phyloP scores from a whole-genome alignment of 2,329 filamentous ascomycete species.

The Colletotrichum sublineola region DNA sequence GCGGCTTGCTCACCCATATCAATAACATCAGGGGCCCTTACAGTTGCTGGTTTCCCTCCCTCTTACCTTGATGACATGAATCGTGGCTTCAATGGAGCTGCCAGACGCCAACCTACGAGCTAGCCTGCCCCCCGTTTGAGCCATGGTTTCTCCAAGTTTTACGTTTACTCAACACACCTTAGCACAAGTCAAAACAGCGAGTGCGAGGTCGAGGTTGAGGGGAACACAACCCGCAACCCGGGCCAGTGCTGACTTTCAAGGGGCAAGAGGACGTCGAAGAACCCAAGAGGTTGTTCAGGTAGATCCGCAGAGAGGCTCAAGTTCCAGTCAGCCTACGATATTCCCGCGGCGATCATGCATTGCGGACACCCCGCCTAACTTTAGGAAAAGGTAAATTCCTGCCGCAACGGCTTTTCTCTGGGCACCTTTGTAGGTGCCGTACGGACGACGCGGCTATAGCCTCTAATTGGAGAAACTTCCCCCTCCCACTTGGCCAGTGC shows the following conservation, averaged over 20 bases:
- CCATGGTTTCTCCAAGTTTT: conserved; percentile 7
- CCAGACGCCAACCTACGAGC: conserved; percentile 5
- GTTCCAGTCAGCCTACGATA: not conserved
- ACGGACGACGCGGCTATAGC: not conserved
- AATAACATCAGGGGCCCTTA: conserved; percentile 14
- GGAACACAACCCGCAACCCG: not conserved
- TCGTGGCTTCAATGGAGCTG: conserved; percentile 13
- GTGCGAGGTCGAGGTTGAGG: not conserved
- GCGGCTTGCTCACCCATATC: conserved; percentile 24
- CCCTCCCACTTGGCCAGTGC: conserved; percentile 14
- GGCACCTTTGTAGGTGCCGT: not conserved
- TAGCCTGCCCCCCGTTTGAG: not conserved
- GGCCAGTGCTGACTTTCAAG: not conserved
- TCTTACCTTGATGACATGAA: conserved; percentile 14
- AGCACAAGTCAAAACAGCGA: not conserved
- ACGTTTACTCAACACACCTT: conserved; percentile 10
- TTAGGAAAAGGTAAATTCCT: not conserved
- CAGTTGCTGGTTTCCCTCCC: not conserved
- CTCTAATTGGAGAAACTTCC: conserved; percentile 1
- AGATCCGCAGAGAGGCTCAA: not conserved
- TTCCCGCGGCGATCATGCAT: not conserved
- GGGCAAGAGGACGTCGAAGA: not conserved
- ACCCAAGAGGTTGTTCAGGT: not conserved
- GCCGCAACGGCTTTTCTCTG: not conserved
- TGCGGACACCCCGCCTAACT: not conserved